These are phyloP conservation scores for Fusarium pseudonygamai DNA, from an alignment of 2,329 filamentous ascomycete genomes.

Conservation along the genomic window DNA sequence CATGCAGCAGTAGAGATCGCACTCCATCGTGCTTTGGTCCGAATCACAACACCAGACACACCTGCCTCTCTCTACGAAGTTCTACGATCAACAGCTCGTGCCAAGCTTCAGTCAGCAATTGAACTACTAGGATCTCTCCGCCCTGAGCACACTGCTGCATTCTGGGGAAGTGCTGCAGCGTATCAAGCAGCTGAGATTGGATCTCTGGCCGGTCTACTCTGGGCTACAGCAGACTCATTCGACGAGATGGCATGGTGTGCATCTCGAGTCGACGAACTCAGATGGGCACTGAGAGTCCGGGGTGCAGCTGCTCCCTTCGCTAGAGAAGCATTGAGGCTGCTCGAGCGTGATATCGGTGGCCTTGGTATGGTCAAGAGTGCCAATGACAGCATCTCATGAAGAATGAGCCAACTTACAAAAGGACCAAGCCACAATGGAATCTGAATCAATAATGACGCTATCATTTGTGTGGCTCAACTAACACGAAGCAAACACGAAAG, in stretches of 20 bases:
- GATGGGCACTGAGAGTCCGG: conserved; percentile 54
- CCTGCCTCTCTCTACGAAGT: conserved; percentile 44
- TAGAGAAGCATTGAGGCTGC: conserved; percentile 50
- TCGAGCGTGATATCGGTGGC: conserved; percentile 49
- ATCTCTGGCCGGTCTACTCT: conserved; percentile 53
- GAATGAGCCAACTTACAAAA: background rate
- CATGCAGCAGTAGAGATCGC: conserved; percentile 63
- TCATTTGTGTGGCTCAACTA: conserved; percentile 3
- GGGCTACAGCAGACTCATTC: conserved; percentile 50
- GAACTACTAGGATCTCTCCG: conserved; percentile 53
- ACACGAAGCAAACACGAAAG: conserved; percentile 23
- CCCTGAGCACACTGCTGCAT: conserved; percentile 57
- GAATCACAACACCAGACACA: conserved; percentile 51
- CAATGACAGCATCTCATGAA: conserved; percentile 23
- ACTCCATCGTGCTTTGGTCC: conserved; percentile 60
- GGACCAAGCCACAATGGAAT: background rate
- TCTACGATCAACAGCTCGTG: conserved; percentile 51
- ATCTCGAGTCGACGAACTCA: conserved; percentile 52
- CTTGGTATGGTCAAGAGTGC: conserved; percentile 41
- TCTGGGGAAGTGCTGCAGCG: conserved; percentile 57
- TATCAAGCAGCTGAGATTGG: conserved; percentile 56
- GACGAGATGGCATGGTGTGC: conserved; percentile 53
- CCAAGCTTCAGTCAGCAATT: conserved; percentile 53
- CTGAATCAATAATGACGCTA: conserved; percentile 1
- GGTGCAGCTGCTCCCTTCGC: conserved; percentile 52